These are phyloP conservation scores for Setaria viridis DNA, from an alignment of 202 grass and related monocot species.

Conservation along the genomic window DNA sequence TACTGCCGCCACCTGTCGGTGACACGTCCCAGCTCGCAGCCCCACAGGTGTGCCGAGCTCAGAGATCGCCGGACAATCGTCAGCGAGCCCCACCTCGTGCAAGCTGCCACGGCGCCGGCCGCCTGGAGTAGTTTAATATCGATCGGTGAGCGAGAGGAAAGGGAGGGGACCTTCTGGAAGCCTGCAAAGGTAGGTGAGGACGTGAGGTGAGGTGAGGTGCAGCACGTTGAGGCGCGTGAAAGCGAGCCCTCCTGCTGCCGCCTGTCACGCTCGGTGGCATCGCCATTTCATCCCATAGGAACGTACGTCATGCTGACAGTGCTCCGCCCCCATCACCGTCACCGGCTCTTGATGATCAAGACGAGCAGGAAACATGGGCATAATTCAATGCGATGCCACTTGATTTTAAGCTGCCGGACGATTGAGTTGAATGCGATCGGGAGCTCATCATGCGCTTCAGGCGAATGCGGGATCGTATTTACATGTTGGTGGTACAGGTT, in stretches of 20 bases:
- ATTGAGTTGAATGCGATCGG: background rate
- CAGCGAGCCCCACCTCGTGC: too few species aligned
- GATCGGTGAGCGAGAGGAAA: background rate
- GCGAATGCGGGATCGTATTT: background rate
- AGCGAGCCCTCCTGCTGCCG: background rate
- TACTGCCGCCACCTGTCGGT: background rate
- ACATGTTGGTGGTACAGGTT: background rate
- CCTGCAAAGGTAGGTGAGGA: constrained; percentile 19
- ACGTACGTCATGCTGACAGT: background rate
- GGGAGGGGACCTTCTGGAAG: background rate
- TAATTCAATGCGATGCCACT: background rate
- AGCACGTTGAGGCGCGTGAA: constrained; percentile 18
- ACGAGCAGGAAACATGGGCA: background rate
- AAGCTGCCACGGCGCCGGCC: background rate
- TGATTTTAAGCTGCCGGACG: background rate
- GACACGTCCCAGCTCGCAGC: background rate
- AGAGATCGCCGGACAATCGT: background rate
- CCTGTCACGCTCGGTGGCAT: background rate
- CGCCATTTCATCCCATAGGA: too few species aligned
- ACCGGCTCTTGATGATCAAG: background rate
- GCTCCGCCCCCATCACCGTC: background rate
- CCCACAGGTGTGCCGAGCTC: background rate
- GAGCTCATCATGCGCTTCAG: background rate
- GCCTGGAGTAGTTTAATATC: background rate
- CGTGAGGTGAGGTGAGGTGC: background rate